Evolutionary conservation across 2,329 filamentous ascomycete species (phyloP), one percentile per base, ranked within the genome.

Genomic region (Diaporthe caulivora): DNA sequence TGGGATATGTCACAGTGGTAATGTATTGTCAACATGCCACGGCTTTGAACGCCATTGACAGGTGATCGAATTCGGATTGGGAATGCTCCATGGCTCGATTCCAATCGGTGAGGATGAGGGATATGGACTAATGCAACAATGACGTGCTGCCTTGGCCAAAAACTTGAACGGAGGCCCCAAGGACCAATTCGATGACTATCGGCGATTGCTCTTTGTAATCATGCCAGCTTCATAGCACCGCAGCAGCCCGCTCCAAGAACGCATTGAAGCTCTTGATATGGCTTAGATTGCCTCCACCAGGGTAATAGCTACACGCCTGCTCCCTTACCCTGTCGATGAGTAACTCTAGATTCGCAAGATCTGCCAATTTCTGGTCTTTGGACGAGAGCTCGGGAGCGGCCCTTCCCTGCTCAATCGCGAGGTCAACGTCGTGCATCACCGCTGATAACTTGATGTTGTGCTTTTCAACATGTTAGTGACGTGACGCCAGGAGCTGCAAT

Each of bases 221-320:
- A 55, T 18, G 47, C 44, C 75, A 73, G 26, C 77, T 76, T 80
- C 92, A 91, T 55, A 93, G 82, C 42, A 87, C 88, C 40, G 84
- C 80, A 2, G 90, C 90, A 8, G 89, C 86, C 29, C 91, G 86
- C 79, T 92, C 91, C 64, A 93, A 82, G 76, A 92, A 91, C 42
- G 86, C 86, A 76, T 92, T 93, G 77, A 92, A 92, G 62, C 90
- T 87, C 74, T 83, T 87, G 71, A 92, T 86, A 78, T 90, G 87
- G 73, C 84, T 85, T 75, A 92, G 82, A 6, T 87, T 81, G 2
- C 81, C 80, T 29, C 89, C 89, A 1, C 84, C 83, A 11, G 84
- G 82, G 68, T 86, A 85, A 26, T 81, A 81, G 51, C 83, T 86
- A 77, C 87, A 89, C 2, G 87, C 87, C 77, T 90, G 86, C 49